phyloP scores from a whole-genome alignment of 495 filamentous ascomycete species.

The Penicillium cataractarum region DNA sequence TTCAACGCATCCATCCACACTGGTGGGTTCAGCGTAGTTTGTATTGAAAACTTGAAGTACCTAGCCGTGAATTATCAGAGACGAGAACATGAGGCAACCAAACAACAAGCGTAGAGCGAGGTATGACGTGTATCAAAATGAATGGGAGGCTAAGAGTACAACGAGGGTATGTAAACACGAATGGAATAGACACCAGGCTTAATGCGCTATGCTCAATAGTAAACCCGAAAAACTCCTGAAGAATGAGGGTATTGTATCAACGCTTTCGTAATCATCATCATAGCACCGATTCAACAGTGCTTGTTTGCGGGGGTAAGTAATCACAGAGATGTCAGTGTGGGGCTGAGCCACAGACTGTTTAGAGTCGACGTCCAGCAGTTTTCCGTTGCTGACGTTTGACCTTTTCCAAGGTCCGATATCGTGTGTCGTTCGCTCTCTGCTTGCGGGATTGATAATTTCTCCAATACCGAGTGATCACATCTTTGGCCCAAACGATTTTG shows the following conservation, averaged over 20 bases:
- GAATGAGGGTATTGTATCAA: conserved; percentile 2
- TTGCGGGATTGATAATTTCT: conserved; percentile 29
- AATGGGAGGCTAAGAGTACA: not conserved
- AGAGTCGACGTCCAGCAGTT: conserved; percentile 6
- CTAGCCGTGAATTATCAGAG: not conserved
- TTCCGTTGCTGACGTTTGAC: not conserved
- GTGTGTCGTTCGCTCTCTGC: conserved; percentile 7
- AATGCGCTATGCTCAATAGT: not conserved
- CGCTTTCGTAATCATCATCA: conserved; percentile 16
- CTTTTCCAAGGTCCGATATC: conserved; percentile 3
- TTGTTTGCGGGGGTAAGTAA: not conserved
- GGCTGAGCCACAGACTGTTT: not conserved
- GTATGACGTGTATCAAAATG: not conserved
- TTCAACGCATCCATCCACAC: not conserved
- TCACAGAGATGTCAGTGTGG: not conserved
- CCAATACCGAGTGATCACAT: conserved; percentile 53
- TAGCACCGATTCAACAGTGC: not conserved
- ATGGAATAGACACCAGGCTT: not conserved
- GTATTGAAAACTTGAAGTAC: not conserved
- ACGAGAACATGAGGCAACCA: not conserved
- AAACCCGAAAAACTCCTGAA: not conserved
- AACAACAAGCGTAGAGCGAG: not conserved
- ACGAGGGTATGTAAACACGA: not conserved
- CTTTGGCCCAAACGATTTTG: conserved; percentile 53
- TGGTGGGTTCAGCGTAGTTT: not conserved